These are phyloP conservation scores for Rutidosis leptorrhynchoides DNA, from an alignment of 129 eudicot genomes.

Conservation along the genomic window DNA sequence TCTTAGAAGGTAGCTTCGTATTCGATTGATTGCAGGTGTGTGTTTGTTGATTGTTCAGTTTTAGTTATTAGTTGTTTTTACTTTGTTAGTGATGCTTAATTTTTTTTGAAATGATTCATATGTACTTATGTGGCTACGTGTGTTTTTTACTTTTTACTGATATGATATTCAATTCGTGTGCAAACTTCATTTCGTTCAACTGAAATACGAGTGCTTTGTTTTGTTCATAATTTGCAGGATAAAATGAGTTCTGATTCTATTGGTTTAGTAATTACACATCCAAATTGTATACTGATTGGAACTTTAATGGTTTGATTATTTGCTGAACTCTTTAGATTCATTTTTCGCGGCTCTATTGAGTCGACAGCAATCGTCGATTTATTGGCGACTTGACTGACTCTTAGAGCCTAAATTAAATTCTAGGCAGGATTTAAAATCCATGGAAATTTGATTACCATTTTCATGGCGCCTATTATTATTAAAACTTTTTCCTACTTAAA, in stretches of 20 bases:
- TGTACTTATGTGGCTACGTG: conserved; percentile 24
- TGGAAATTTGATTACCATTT: no score
- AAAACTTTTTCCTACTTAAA: no score
- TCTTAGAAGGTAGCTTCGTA: neutral
- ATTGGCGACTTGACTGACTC: no score
- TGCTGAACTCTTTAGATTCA: no score
- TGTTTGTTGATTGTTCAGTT: neutral
- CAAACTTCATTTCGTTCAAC: conserved; percentile 5
- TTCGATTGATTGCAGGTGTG: neutral
- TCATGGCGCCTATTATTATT: no score
- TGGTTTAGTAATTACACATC: neutral
- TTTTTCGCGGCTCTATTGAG: no score
- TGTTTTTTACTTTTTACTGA: neutral
- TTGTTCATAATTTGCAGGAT: neutral
- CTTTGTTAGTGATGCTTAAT: neutral
- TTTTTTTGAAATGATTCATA: conserved; percentile 22
- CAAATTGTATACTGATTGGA: no score
- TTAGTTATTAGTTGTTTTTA: neutral
- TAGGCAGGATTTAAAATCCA: no score
- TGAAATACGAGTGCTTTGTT: conserved; percentile 7
- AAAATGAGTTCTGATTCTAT: neutral
- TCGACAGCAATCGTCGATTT: no score
- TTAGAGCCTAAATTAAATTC: no score
- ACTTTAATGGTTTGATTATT: no score
- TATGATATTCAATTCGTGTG: conserved; percentile 19